Percentiles rank a stretch among this genome's conserved stretches.
Evolutionary conservation across 345 rosid species (phyloP).

Genomic region (Bruguiera sexangula): DNA sequence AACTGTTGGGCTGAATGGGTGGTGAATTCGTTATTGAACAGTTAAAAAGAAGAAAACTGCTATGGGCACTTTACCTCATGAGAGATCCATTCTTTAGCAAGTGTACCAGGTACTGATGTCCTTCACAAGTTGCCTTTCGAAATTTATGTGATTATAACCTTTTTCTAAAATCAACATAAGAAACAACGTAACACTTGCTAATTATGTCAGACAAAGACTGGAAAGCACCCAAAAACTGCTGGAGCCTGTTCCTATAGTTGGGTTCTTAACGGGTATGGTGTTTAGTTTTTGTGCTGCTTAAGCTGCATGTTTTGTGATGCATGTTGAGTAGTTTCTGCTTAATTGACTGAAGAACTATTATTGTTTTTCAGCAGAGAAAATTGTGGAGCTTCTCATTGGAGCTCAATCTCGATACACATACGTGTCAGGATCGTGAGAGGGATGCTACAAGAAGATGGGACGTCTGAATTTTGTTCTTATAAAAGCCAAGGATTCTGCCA

Average conservation of each 20-base stretch:
- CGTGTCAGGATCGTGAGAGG: conserved; percentile 76
- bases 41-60: conserved; percentile 76
- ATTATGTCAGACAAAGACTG: conserved; percentile 63
- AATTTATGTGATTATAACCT: not conserved
- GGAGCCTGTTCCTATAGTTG: conserved; percentile 69
- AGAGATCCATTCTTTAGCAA: conserved; percentile 94
- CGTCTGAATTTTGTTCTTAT: too few relatives aligned
- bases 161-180: not conserved
- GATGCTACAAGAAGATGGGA: too few relatives aligned
- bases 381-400: conserved; percentile 79
- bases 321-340: not conserved
- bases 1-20: conserved; percentile 5
- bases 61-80: conserved; percentile 92
- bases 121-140: not conserved
- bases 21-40: conserved; percentile 27
- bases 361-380: conserved; percentile 49
- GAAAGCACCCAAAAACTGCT: conserved; percentile 56
- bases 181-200: not conserved
- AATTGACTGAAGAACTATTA: not conserved
- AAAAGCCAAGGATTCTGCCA: too few relatives aligned
- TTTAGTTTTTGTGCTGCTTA: not conserved
- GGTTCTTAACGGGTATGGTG: conserved; percentile 59
- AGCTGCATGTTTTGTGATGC: not conserved
- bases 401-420: conserved; percentile 88
- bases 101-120: conserved; percentile 56